Base-by-base conservation (phyloP, 1,139 yeast species). In the Sugiyamaella japonica region DNA sequence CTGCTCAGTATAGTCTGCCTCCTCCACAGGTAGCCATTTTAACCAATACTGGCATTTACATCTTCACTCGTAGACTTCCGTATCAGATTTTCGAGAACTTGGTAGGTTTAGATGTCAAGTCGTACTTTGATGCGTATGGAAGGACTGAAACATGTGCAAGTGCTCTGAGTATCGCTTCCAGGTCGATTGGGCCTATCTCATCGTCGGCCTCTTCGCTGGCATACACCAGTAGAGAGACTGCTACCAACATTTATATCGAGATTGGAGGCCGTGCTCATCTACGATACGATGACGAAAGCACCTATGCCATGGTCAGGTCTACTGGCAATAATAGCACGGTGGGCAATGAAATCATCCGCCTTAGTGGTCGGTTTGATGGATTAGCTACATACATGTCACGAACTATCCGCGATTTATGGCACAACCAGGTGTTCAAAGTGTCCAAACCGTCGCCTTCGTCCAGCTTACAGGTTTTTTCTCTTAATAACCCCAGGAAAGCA, bases 361-460 rank as follows among this genome's bases (percentile, higher is more conserved):
- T 93, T 60, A 88, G 97, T 72, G 96, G 96, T 62, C 77, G 97
- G 61, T 90, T 91, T 65, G 93, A 89, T 69, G 98, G 97, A 50
- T 81, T 90, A n/a, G 85, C 95, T 16, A 78, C 90, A 44, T 80
- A 91, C 57, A 73, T 90, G 37, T 80, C 96, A 0, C 81, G 99
- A 64, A 72, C 90, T 17, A 81, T 93, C 62, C 79, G 95, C 60
- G 85, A 84, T 34, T 75, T 83, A 53, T 95, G 99, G 99, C 79
- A 79, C 54, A 75, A 74, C 34, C 83, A 83, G 53, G 87, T 90
- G 2, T 89, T 91, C 64, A 75, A 76, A 8, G 68, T 81, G 7
- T 16, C 47, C 13, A 46, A 45, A 31, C 20, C 32, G 8, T 25
- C 50, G n/a, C 25, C 37, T 65, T 67, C 41, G 25, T 29, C 49